Conservation (phyloP, 495 filamentous ascomycete species). For the Talaromyces wortmannii region DNA sequence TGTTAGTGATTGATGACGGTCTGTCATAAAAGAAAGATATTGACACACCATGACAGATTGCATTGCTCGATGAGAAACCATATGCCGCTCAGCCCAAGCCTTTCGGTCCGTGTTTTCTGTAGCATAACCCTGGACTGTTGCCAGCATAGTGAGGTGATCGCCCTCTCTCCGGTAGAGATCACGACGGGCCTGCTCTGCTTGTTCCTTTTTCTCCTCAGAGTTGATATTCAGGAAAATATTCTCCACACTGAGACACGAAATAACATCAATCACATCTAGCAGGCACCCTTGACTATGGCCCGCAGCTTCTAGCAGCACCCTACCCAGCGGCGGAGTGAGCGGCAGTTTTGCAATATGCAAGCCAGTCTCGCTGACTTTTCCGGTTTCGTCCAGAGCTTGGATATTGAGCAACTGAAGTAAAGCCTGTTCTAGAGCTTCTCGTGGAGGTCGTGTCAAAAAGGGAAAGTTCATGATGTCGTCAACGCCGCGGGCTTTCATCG, state of each 20-base stretch:
- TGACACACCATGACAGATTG: conserved; percentile 54
- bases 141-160: conserved; percentile 81
- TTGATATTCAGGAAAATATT: conserved; percentile 77
- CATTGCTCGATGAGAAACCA: conserved; percentile 81
- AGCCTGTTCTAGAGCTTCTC: conserved; percentile 75
- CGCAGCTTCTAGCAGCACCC: conserved; percentile 76
- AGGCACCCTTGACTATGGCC: conserved; percentile 63
- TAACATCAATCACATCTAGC: conserved; percentile 82
- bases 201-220: conserved; percentile 75
- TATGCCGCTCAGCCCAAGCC: conserved; percentile 70
- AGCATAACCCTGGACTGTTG: conserved; percentile 74
- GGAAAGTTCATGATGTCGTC: conserved; percentile 79
- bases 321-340: conserved; percentile 71
- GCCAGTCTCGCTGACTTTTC: conserved; percentile 68
- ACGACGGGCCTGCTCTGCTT: conserved; percentile 62
- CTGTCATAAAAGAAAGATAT: not conserved
- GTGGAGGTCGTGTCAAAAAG: conserved; percentile 72
- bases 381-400: conserved; percentile 64
- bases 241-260: conserved; percentile 81
- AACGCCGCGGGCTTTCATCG: conserved; percentile 88
- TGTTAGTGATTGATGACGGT: not conserved
- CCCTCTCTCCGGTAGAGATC: conserved; percentile 78
- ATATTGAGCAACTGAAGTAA: conserved; percentile 73
- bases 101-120: conserved; percentile 66
- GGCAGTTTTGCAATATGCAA: conserved; percentile 75